Base-by-base conservation (phyloP, 257 asterid species). In the Lithospermum erythrorhizon region DNA sequence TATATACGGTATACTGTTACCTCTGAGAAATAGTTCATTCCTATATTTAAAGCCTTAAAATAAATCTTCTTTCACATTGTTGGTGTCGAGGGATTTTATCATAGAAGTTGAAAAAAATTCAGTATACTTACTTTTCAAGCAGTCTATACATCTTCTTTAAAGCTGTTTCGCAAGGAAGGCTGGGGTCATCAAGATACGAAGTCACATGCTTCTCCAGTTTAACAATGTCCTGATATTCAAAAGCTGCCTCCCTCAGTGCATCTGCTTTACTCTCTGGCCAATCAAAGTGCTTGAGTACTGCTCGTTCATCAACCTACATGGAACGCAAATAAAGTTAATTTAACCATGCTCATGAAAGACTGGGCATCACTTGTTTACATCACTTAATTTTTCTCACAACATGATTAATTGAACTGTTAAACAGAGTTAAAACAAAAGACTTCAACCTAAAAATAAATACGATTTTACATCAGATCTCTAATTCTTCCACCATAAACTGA, bases 241-340 rank as follows among this genome's bases (percentile, higher is more conserved):
- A 93, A 8, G 97, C 76, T 57, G 98, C 97, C 71, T 93, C 98
- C 72, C 98, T 77, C 49, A 93, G 68, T 45, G 98, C 97, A 72
- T 89, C 98, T 59, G 95, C 97, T 81, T 93, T 93, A 45, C 90
- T 91, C 72, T 93, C 98, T 52, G 98, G 98, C 97, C 98, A 93
- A 57, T 93, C 96, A 21, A 89, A 93, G 74, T 88, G 98, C 87
- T 93, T 93, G 25, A 93, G 81, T 53, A 89, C 97, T 53, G 97
- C 97, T 59, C 98, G 90, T 72, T 93, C 97, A n/a, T 93, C 95
- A 17, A 84, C 98, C 98, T 93, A n/a, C 37, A 32, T n/a, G 27
- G 56, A 27, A 41, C 48, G 58, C 35, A 49, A 61, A 55, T 20
- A 52, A 10, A 52, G n/a, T 17, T 21, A 52, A 9, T 51, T 51